A percentile compares a stretch with the other conserved stretches of the same genome.
Evolutionary conservation across 345 rosid genomes (phyloP).

Genomic region (Trapa incisa): DNA sequence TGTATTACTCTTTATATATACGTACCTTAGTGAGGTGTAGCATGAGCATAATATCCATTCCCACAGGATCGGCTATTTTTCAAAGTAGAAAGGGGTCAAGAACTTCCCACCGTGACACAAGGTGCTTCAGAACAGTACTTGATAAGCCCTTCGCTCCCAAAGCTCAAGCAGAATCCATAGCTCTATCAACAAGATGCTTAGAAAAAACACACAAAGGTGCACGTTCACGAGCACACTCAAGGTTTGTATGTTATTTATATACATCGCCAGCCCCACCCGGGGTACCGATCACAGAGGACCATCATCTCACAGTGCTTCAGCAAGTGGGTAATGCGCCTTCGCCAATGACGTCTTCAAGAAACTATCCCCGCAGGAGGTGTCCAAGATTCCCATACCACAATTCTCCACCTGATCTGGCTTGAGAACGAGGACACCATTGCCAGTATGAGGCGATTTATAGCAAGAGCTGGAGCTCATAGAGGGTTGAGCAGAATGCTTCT

Average conservation of each 20-base stretch:
- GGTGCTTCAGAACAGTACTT: too few species aligned
- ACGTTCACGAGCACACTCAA: not conserved
- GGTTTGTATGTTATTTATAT: slow-evolving; percentile 7
- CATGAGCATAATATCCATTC: too few species aligned
- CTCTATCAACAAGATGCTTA: not conserved
- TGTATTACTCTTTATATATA: too few species aligned
- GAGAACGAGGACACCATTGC: slow-evolving; percentile 12
- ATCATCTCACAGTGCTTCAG: slow-evolving; percentile 38
- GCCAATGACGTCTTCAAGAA: slow-evolving; percentile 32
- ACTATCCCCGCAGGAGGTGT: slow-evolving; percentile 47
- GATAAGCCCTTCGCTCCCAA: not conserved
- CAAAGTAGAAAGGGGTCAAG: too few species aligned
- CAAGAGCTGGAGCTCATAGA: slow-evolving; percentile 16
- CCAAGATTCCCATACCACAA: slow-evolving; percentile 29
- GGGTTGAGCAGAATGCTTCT: slow-evolving; percentile 45
- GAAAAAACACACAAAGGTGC: too few species aligned
- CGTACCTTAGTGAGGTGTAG: too few species aligned
- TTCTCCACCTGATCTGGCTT: slow-evolving; percentile 13
- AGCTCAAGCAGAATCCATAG: not conserved
- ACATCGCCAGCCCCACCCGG: not conserved
- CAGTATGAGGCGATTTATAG: slow-evolving; percentile 14
- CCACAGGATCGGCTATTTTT: too few species aligned
- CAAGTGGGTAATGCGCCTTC: slow-evolving; percentile 35
- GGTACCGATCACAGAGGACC: not conserved
- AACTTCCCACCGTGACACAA: too few species aligned